These are phyloP conservation scores for Syzygium aqueum DNA, from an alignment of 345 rosid genomes.

Conservation along the genomic window DNA sequence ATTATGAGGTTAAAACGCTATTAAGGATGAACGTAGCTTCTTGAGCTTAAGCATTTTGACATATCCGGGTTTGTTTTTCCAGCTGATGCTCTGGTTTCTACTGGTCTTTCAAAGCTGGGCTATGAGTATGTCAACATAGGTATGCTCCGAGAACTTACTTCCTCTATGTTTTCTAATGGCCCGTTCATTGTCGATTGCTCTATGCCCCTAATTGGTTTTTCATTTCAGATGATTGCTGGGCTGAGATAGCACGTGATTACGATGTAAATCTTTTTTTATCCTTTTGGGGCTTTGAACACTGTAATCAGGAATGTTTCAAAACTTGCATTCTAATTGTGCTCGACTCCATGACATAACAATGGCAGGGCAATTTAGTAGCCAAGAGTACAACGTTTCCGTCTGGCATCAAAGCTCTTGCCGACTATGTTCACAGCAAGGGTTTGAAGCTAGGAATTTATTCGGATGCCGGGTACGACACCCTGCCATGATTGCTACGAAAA, in stretches of 20 bases:
- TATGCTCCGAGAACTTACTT: constrained; percentile 1
- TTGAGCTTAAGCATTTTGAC: not conserved
- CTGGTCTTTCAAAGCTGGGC: constrained; percentile 77
- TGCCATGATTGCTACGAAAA: not conserved
- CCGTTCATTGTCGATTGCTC: not conserved
- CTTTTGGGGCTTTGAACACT: not conserved
- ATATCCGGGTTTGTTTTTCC: constrained; percentile 6
- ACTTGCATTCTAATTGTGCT: not conserved
- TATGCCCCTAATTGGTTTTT: not conserved
- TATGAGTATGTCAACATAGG: constrained; percentile 83
- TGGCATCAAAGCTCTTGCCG: constrained; percentile 75
- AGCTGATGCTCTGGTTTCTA: constrained; percentile 78
- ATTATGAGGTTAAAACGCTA: not conserved
- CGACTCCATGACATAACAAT: not conserved
- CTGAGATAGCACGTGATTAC: constrained; percentile 60
- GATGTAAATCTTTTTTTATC: constrained; percentile 24
- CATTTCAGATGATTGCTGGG: constrained; percentile 91
- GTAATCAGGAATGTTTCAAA: not conserved
- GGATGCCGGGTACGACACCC: constrained; percentile 64
- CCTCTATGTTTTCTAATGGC: not conserved
- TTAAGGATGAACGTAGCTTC: not conserved
- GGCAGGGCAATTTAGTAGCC: constrained; percentile 62
- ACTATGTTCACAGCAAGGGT: constrained; percentile 75
- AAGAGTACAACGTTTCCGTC: constrained; percentile 66
- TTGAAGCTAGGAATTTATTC: constrained; percentile 88